A percentile compares a stretch with the other conserved stretches of the same genome.
phyloP scores from a whole-genome alignment of 2,329 filamentous ascomycete genomes.

The Dothistroma pini region DNA sequence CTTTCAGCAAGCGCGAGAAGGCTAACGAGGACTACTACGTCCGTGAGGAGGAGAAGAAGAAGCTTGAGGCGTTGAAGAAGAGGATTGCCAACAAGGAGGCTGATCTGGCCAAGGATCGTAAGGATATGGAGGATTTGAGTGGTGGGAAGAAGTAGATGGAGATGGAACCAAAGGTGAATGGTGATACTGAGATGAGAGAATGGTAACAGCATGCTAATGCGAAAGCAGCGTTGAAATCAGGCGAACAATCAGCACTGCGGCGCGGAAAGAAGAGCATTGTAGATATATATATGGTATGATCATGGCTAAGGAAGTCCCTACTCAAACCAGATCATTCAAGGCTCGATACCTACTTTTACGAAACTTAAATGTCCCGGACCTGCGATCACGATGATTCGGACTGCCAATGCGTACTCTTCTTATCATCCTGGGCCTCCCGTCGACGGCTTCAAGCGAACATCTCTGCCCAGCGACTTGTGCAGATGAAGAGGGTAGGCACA shows the following conservation, averaged over 20 bases:
- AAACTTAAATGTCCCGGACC: too few relatives aligned
- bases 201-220: not conserved
- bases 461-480: too few relatives aligned
- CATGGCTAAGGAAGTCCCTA: not conserved
- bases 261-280: not conserved
- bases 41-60: conserved; percentile 81
- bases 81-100: conserved; percentile 34
- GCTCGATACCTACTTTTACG: too few relatives aligned
- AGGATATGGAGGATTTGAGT: conserved; percentile 26
- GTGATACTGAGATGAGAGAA: not conserved
- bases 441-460: too few relatives aligned
- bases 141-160: conserved; percentile 16
- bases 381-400: too few relatives aligned
- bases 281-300: not conserved
- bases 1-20: conserved; percentile 88
- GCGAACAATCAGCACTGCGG: not conserved
- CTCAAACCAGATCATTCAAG: not conserved
- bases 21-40: conserved; percentile 84
- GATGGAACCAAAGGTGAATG: not conserved
- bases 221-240: not conserved
- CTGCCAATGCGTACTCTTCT: too few relatives aligned
- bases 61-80: conserved; percentile 48
- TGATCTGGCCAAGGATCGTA: conserved; percentile 30
- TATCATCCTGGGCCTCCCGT: too few relatives aligned
- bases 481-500: too few relatives aligned